phyloP scores from a whole-genome alignment of 345 rosid genomes.

The Firmiana major region DNA sequence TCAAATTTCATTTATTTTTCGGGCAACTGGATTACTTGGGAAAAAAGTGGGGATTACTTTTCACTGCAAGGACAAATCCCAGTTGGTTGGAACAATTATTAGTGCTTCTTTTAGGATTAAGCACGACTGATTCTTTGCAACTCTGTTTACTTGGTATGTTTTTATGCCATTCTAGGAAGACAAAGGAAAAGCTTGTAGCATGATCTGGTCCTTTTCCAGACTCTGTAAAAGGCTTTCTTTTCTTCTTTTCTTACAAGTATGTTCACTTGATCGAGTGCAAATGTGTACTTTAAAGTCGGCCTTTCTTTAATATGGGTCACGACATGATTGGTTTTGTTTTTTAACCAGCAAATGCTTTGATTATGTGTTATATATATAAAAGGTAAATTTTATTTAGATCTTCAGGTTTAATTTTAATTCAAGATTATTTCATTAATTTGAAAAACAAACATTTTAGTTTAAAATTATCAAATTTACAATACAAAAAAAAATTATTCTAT shows the following conservation, averaged over 20 bases:
- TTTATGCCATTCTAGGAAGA: not conserved
- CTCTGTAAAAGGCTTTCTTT: not conserved
- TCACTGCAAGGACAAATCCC: not conserved
- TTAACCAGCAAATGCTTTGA: too few relatives aligned
- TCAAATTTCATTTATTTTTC: slow-evolving; percentile 23
- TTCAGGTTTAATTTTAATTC: too few relatives aligned
- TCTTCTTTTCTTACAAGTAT: not conserved
- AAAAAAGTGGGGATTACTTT: not conserved
- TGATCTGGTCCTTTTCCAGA: not conserved
- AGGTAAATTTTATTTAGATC: too few relatives aligned
- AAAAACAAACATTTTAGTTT: too few relatives aligned
- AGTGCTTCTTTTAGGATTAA: slow-evolving; percentile 10
- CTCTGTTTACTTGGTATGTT: not conserved
- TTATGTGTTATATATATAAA: too few relatives aligned
- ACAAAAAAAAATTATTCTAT: too few relatives aligned
- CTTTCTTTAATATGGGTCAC: not conserved
- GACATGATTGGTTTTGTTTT: too few relatives aligned
- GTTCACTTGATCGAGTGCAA: not conserved
- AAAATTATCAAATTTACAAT: too few relatives aligned
- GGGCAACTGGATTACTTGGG: slow-evolving; percentile 12
- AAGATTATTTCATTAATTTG: too few relatives aligned
- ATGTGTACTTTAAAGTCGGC: not conserved
- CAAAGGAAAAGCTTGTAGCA: not conserved
- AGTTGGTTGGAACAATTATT: slow-evolving; percentile 13
- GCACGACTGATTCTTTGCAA: slow-evolving; percentile 4